Evolutionary conservation across 2,329 filamentous ascomycete species (phyloP).

Genomic region (Thermoascus crustaceus): DNA sequence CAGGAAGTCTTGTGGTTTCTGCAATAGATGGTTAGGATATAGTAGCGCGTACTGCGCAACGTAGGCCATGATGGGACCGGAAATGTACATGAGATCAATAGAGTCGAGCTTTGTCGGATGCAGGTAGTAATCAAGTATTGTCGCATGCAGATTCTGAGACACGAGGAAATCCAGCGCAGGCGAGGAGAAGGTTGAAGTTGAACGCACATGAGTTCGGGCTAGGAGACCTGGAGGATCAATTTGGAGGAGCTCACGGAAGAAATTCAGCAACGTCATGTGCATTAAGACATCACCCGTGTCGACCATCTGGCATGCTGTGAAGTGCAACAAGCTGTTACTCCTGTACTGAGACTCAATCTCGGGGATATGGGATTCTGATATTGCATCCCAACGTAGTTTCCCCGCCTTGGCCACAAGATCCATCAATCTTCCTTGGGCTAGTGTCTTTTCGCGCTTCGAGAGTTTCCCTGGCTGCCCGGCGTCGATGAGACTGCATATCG

Average conservation of each 20-base stretch:
- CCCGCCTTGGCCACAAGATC: slow-evolving; percentile 49
- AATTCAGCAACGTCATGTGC: slow-evolving; percentile 52
- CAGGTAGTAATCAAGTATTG: slow-evolving; percentile 44
- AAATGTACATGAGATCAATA: slow-evolving; percentile 47
- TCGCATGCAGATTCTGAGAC: slow-evolving; percentile 42
- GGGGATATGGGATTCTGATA: slow-evolving; percentile 43
- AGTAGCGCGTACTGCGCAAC: slow-evolving; percentile 47
- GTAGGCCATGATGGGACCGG: slow-evolving; percentile 49
- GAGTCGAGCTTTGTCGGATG: slow-evolving; percentile 43
- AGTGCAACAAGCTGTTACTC: slow-evolving; percentile 45
- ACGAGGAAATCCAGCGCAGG: slow-evolving; percentile 46
- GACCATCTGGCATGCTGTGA: slow-evolving; percentile 48
- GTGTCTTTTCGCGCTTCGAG: slow-evolving; percentile 46
- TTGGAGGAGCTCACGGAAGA: slow-evolving; percentile 47
- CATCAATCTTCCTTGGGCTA: slow-evolving; percentile 54
- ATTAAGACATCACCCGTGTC: slow-evolving; percentile 52
- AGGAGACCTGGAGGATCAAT: slow-evolving; percentile 31
- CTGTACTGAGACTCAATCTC: slow-evolving; percentile 42
- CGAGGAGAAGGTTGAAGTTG: slow-evolving; percentile 32
- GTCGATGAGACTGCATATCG: slow-evolving; percentile 41
- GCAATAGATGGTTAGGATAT: slow-evolving; percentile 49
- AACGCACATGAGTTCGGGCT: slow-evolving; percentile 21
- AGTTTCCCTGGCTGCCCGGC: slow-evolving; percentile 30
- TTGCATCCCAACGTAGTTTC: slow-evolving; percentile 46
- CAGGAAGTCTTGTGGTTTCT: slow-evolving; percentile 30